Evolutionary conservation across 345 rosid genomes (phyloP).

Genomic region (Boechera retrofracta): DNA sequence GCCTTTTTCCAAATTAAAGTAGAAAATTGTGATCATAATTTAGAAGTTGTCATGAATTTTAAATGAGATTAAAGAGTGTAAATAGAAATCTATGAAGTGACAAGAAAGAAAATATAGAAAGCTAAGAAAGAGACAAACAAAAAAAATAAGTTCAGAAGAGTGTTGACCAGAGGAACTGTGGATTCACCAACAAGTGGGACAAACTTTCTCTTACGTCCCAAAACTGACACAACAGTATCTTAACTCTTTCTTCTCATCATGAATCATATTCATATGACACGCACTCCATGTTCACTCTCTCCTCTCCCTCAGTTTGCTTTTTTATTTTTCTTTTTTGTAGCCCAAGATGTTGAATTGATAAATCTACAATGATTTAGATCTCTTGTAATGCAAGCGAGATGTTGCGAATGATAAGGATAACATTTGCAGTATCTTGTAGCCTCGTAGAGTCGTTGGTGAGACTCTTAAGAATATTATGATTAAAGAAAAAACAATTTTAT

Average conservation of each 20-base stretch:
- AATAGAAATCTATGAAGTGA: conserved; percentile 41
- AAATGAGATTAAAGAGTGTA: conserved; percentile 36
- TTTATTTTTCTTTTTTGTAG: background rate
- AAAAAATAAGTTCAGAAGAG: conserved; percentile 33
- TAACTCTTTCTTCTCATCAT: conserved; percentile 45
- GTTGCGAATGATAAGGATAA: conserved; percentile 11
- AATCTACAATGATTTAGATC: conserved; percentile 18
- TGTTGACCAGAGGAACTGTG: conserved; percentile 47
- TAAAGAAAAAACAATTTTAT: background rate
- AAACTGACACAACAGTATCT: conserved; percentile 47
- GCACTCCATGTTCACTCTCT: conserved; percentile 35
- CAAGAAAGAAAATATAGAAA: conserved; percentile 43
- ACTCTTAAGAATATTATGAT: background rate
- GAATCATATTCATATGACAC: conserved; percentile 38
- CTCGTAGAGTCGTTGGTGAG: conserved; percentile 12
- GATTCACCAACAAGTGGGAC: conserved; percentile 51
- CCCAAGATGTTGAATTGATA: conserved; percentile 5
- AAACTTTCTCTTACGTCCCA: conserved; percentile 43
- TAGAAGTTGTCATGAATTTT: conserved; percentile 18
- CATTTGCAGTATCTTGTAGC: conserved; percentile 27
- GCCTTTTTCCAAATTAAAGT: conserved; percentile 15
- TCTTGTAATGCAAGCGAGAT: conserved; percentile 37
- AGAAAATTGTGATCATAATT: conserved; percentile 29
- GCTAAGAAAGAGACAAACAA: conserved; percentile 39
- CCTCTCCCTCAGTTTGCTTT: conserved; percentile 1